phyloP scores from a whole-genome alignment of 2,329 filamentous ascomycete species.

The Periglandula ipomoeae region DNA sequence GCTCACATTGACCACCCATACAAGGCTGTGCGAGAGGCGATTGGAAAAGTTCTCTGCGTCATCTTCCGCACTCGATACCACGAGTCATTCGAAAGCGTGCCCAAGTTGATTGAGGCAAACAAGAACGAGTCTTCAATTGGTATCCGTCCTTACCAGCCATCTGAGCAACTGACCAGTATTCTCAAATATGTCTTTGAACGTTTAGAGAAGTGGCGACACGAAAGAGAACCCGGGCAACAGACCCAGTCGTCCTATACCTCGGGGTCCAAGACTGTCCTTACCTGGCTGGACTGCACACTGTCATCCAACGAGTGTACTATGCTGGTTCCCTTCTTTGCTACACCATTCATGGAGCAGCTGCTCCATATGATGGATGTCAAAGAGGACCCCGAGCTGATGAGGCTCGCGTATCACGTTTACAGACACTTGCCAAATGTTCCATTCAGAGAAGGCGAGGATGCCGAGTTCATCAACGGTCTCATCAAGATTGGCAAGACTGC shows the following conservation, averaged over 20 bases:
- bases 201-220: conserved; percentile 79
- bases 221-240: conserved; percentile 79
- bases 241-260: conserved; percentile 91
- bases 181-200: conserved; percentile 68
- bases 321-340: conserved; percentile 82
- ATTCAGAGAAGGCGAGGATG: conserved; percentile 77
- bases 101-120: conserved; percentile 66
- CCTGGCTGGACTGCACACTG: conserved; percentile 88
- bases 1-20: conserved; percentile 93
- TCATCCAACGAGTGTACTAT: conserved; percentile 89
- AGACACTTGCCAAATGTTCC: conserved; percentile 93
- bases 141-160: conserved; percentile 71
- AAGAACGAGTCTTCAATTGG: conserved; percentile 74
- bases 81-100: conserved; percentile 80
- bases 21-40: conserved; percentile 91
- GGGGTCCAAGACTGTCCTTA: conserved; percentile 87
- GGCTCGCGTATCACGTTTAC: conserved; percentile 92
- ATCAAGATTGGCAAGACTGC: conserved; percentile 81
- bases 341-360: conserved; percentile 82
- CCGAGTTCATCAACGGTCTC: conserved; percentile 72
- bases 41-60: conserved; percentile 78
- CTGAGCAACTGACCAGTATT: conserved; percentile 61
- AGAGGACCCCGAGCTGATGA: conserved; percentile 92
- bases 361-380: conserved; percentile 99
- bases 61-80: conserved; percentile 90